Conservation (phyloP, 495 filamentous ascomycete genomes). For the Emericellopsis terricola region DNA sequence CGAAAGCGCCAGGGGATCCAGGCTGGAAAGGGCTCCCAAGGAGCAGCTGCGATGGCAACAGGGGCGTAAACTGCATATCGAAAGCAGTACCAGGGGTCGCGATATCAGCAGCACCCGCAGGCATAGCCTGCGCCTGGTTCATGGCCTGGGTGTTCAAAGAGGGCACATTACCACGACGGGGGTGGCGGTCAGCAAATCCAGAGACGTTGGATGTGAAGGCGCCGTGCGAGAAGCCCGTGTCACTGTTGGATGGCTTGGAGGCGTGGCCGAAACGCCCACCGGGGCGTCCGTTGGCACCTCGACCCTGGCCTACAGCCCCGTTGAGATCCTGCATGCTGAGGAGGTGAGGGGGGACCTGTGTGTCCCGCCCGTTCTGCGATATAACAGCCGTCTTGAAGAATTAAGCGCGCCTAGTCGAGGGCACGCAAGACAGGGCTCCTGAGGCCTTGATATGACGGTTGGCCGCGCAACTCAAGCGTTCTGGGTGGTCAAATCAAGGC, state of each 20-base stretch:
- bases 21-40: conserved; percentile 95
- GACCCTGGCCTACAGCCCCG: conserved; percentile 29
- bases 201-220: conserved; percentile 69
- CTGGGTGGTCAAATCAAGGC: no score
- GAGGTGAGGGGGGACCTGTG: conserved; percentile 57
- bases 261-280: conserved; percentile 42
- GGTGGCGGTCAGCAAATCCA: conserved; percentile 68
- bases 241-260: conserved; percentile 58
- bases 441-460: no score
- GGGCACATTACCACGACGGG: conserved; percentile 69
- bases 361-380: conserved; percentile 51
- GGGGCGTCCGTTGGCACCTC: conserved; percentile 31
- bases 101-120: conserved; percentile 46
- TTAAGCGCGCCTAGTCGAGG: conserved; percentile 32
- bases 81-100: conserved; percentile 72
- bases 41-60: conserved; percentile 84
- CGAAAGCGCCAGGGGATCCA: conserved; percentile 76
- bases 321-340: conserved; percentile 79
- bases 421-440: conserved; percentile 18
- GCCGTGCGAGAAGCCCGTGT: conserved; percentile 81
- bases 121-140: conserved; percentile 22
- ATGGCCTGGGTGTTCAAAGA: conserved; percentile 69
- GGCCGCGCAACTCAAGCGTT: no score
- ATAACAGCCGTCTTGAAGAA: conserved; percentile 53
- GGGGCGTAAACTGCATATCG: conserved; percentile 96